A percentile compares a stretch with the other conserved stretches of the same genome.
Conservation (phyloP, 2,329 filamentous ascomycete species). For the Berkeleyomyces rouxiae region DNA sequence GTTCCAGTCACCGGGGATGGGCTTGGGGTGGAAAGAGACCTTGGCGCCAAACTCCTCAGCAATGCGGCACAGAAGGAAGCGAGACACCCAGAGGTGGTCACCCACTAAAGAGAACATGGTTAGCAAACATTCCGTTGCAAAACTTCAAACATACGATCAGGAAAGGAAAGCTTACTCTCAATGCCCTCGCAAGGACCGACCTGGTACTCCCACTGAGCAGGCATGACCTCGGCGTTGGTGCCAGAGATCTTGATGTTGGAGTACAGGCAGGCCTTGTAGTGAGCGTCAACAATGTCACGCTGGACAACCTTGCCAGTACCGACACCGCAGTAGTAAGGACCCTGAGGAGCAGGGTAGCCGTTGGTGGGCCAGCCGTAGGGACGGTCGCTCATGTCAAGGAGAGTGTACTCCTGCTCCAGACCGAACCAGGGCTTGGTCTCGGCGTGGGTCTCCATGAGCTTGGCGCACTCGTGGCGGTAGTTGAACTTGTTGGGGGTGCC, state of each 20-base stretch:
- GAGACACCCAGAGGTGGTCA: slow-evolving; percentile 81
- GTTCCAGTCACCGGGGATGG: slow-evolving; percentile 85
- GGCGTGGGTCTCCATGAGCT: slow-evolving; percentile 78
- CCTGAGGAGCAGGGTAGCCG: slow-evolving; percentile 82
- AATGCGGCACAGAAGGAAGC: slow-evolving; percentile 74
- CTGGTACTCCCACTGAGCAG: slow-evolving; percentile 86
- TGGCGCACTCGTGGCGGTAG: slow-evolving; percentile 79
- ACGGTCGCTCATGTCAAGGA: slow-evolving; percentile 61
- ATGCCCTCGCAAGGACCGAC: slow-evolving; percentile 83
- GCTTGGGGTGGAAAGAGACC: slow-evolving; percentile 92
- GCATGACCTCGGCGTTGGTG: slow-evolving; percentile 98
- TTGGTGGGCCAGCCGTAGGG: slow-evolving; percentile 59
- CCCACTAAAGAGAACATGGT: slow-evolving; percentile 41
- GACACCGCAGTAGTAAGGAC: slow-evolving; percentile 83
- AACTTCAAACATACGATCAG: neutral
- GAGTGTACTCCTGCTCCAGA: slow-evolving; percentile 88
- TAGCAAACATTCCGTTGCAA: neutral
- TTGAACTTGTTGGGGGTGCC: slow-evolving; percentile 97
- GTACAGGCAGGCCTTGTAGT: slow-evolving; percentile 50
- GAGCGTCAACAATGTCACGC: slow-evolving; percentile 81
- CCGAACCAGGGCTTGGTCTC: slow-evolving; percentile 89
- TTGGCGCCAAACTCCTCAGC: slow-evolving; percentile 93
- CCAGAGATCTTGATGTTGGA: slow-evolving; percentile 86
- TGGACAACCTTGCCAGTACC: slow-evolving; percentile 94
- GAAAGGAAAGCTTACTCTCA: slow-evolving; percentile 39